Conservation (phyloP, 257 asterid species). For the Solanum ahanhuiri region DNA sequence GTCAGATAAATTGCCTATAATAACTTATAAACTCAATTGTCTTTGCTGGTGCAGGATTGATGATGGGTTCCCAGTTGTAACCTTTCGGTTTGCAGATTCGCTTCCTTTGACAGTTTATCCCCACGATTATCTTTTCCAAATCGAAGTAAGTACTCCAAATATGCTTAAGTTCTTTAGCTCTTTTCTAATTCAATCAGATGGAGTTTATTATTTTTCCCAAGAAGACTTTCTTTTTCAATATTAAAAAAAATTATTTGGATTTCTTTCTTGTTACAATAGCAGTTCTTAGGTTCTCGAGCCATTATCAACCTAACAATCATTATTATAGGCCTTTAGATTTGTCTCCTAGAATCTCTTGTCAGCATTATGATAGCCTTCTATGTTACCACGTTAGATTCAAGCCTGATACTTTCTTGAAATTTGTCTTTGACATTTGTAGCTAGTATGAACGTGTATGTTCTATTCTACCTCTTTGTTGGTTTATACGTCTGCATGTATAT, state of each 20-base stretch:
- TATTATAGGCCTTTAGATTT: neutral
- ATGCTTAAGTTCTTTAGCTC: neutral
- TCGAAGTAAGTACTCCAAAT: conserved; percentile 39
- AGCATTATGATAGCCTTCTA: neutral
- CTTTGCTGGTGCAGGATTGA: conserved; percentile 51
- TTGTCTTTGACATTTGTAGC: neutral
- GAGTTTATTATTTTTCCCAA: neutral
- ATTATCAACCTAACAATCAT: neutral
- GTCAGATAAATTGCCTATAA: neutral
- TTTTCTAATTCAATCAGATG: neutral
- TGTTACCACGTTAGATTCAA: neutral
- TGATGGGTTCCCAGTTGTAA: conserved; percentile 84
- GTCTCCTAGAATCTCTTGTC: neutral
- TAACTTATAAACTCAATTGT: neutral
- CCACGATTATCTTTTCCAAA: conserved; percentile 61
- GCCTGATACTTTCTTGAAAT: neutral
- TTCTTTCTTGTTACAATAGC: neutral
- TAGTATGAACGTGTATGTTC: neutral
- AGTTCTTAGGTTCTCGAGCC: neutral
- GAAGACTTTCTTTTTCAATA: neutral
- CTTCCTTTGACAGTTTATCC: conserved; percentile 67
- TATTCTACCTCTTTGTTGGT: neutral
- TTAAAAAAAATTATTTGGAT: neutral
- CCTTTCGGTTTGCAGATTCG: conserved; percentile 54
- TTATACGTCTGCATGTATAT: neutral